Conservation (phyloP, 2,329 filamentous ascomycete genomes). For the Neurospora crassa region DNA sequence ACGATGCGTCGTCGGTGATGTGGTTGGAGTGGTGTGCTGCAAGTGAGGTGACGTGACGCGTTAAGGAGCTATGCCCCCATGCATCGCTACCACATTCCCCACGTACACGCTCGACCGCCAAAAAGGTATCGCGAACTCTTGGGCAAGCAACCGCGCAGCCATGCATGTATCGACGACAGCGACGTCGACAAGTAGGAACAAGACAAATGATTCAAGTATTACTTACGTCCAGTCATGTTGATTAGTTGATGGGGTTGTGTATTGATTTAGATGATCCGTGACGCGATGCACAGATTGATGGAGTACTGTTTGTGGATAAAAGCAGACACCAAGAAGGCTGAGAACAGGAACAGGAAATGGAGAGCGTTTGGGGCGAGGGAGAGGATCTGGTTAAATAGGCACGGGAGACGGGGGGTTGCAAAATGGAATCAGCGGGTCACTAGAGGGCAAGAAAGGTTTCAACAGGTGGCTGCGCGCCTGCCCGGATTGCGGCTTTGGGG, state of each 20-base stretch:
- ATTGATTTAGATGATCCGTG: conserved; percentile 17
- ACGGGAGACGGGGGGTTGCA: background rate
- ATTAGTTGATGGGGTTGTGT: conserved; percentile 29
- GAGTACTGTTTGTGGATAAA: conserved; percentile 9
- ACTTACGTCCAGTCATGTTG: conserved; percentile 69
- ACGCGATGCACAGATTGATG: conserved; percentile 11
- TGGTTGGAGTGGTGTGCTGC: conserved; percentile 2
- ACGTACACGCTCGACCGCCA: conserved; percentile 10
- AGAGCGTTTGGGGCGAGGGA: conserved; percentile 5
- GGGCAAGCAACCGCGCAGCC: conserved; percentile 6
- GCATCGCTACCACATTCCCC: conserved; percentile 16
- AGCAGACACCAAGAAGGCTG: conserved; percentile 11
- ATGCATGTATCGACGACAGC: conserved; percentile 10
- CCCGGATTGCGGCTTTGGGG: background rate
- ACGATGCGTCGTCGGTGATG: background rate
- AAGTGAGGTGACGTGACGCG: conserved; percentile 20
- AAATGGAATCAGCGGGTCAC: conserved; percentile 8
- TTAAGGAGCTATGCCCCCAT: conserved; percentile 12
- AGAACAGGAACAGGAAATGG: conserved; percentile 6
- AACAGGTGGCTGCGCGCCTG: background rate
- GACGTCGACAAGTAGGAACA: conserved; percentile 15
- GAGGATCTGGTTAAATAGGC: conserved; percentile 12
- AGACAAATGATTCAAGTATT: conserved; percentile 14
- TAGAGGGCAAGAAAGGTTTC: background rate
- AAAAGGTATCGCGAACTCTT: conserved; percentile 8